These are phyloP conservation scores for Dothideomycetes sp. DNA, from an alignment of 2,329 filamentous ascomycete genomes.

Conservation along the genomic window DNA sequence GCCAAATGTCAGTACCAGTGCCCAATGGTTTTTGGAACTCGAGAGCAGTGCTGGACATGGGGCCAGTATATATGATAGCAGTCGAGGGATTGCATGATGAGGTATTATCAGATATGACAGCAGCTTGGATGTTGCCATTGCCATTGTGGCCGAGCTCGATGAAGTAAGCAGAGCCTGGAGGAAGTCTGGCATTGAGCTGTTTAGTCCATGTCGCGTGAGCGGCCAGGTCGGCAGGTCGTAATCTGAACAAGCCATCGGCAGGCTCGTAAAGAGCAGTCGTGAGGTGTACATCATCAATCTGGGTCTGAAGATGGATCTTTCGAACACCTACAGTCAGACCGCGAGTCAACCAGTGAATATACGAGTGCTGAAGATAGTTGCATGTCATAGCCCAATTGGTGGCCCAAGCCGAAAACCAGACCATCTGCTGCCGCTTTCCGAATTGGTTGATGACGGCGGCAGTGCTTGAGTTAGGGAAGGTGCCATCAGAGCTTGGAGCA, in stretches of 20 bases:
- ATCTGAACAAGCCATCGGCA: conserved; percentile 40
- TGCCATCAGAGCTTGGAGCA: conserved; percentile 31
- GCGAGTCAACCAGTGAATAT: conserved; percentile 54
- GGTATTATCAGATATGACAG: conserved; percentile 20
- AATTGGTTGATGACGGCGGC: conserved; percentile 54
- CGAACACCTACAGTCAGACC: conserved; percentile 49
- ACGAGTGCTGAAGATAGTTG: conserved; percentile 52
- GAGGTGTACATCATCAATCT: conserved; percentile 56
- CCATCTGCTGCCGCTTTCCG: conserved; percentile 51
- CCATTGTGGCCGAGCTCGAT: conserved; percentile 49
- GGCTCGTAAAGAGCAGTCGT: conserved; percentile 36
- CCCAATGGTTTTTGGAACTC: conserved; percentile 39
- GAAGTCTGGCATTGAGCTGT: conserved; percentile 39
- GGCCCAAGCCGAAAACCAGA: conserved; percentile 49
- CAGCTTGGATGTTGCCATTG: conserved; percentile 42
- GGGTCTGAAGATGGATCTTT: conserved; percentile 46
- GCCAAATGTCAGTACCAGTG: conserved; percentile 32
- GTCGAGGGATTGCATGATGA: conserved; percentile 24
- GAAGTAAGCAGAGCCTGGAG: conserved; percentile 43
- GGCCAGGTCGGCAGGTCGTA: conserved; percentile 40
- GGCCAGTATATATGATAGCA: conserved; percentile 30
- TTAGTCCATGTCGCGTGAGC: conserved; percentile 37
- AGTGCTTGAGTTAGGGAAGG: conserved; percentile 32
- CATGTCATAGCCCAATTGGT: conserved; percentile 45
- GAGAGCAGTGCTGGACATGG: conserved; percentile 32